Evolutionary conservation across 441 rosid species (phyloP).

Genomic region (Pelargonium citronellum): DNA sequence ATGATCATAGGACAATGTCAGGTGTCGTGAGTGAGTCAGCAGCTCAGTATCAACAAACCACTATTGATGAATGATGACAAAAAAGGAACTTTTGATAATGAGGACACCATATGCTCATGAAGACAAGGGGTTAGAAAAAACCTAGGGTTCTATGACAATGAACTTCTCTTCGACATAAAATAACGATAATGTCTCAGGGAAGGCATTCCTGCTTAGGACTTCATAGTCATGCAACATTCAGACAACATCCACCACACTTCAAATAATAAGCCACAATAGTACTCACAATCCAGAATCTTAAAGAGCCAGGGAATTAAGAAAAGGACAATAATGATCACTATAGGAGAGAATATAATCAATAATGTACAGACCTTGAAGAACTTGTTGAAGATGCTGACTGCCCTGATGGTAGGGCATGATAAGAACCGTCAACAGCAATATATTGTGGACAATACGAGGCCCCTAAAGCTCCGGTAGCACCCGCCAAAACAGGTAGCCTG

Average conservation of each 20-base stretch:
- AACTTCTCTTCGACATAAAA: neutral
- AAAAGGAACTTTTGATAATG: too few species aligned
- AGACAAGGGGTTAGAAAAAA: neutral
- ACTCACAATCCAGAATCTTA: neutral
- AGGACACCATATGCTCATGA: too few species aligned
- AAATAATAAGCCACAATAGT: neutral
- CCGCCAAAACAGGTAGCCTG: conserved; percentile 85
- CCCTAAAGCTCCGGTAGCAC: conserved; percentile 79
- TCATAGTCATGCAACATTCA: neutral
- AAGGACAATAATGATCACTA: neutral
- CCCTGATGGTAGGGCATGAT: conserved; percentile 47
- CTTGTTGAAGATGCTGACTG: conserved; percentile 48
- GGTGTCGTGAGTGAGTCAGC: neutral
- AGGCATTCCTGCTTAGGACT: neutral
- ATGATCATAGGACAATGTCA: neutral
- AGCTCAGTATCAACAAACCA: neutral
- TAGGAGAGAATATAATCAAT: neutral
- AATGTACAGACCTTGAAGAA: conserved; percentile 47
- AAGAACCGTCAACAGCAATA: conserved; percentile 63
- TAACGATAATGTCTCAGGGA: neutral
- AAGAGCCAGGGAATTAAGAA: neutral
- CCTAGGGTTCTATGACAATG: neutral
- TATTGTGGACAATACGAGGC: conserved; percentile 73
- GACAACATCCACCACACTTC: neutral
- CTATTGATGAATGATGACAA: neutral